A percentile compares a stretch with the other conserved stretches of the same genome.
Evolutionary conservation across 2,329 filamentous ascomycete genomes (phyloP).

Genomic region (Trichoderma endophyticum): DNA sequence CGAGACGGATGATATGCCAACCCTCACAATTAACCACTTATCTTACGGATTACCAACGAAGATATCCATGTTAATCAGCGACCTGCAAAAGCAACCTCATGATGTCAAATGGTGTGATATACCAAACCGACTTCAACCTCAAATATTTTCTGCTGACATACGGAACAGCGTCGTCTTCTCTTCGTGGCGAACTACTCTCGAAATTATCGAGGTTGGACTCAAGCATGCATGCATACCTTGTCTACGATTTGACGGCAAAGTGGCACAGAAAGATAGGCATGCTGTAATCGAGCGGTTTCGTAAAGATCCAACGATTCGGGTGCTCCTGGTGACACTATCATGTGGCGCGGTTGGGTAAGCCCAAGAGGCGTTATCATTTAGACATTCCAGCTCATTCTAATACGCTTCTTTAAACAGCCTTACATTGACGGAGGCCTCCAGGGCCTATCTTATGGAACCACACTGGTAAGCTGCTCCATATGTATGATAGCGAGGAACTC

Average conservation of each 20-base stretch:
- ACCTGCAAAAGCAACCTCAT: neutral
- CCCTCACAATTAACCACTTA: neutral
- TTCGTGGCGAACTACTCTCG: conserved; percentile 47
- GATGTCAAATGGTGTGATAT: neutral
- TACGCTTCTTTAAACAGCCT: conserved; percentile 30
- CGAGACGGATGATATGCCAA: neutral
- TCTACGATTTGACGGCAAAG: conserved; percentile 47
- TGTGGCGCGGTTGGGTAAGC: conserved; percentile 52
- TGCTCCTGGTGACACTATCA: conserved; percentile 48
- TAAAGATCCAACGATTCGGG: conserved; percentile 33
- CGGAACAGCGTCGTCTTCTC: conserved; percentile 48
- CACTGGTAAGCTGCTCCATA: conserved; percentile 36
- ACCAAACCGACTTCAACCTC: rapidly evolving
- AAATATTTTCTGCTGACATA: neutral
- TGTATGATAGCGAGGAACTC: neutral
- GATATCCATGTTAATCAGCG: neutral
- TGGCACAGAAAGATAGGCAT: conserved; percentile 41
- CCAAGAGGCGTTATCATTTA: neutral
- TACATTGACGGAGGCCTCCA: conserved; percentile 45
- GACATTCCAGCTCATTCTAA: neutral
- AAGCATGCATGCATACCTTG: conserved; percentile 31
- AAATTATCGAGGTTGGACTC: conserved; percentile 43
- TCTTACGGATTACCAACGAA: neutral
- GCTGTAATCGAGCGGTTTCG: conserved; percentile 40
- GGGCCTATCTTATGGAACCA: conserved; percentile 49